Evolutionary conservation across 2,329 filamentous ascomycete genomes (phyloP).

Genomic region (Verticillium tricorpus): DNA sequence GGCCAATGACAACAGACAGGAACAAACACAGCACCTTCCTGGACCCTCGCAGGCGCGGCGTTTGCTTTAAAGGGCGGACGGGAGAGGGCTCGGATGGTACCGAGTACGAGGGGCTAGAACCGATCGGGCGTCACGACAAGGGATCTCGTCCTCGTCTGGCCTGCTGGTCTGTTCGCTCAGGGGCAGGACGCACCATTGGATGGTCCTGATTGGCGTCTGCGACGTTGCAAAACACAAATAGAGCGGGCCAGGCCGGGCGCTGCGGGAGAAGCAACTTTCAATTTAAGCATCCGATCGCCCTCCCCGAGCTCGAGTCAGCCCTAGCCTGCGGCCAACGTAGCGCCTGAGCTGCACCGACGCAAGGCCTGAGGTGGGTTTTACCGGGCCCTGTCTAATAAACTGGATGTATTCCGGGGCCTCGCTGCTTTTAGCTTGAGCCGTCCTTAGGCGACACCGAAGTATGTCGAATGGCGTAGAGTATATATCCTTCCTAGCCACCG

Average conservation of each 20-base stretch:
- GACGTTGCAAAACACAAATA: background rate
- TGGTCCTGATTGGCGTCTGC: background rate
- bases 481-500: no score
- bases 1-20: background rate
- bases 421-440: no score
- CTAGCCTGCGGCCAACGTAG: no score
- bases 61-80: background rate
- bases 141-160: background rate
- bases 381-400: no score
- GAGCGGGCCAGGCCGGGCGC: background rate
- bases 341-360: no score
- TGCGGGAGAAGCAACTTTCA: background rate
- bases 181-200: background rate
- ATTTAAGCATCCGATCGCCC: constrained; percentile 3
- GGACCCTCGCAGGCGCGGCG: background rate
- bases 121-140: background rate
- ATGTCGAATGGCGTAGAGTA: no score
- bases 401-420: no score
- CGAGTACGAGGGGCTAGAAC: background rate
- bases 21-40: background rate
- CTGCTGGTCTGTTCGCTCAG: background rate
- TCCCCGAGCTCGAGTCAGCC: constrained; percentile 2
- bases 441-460: no score
- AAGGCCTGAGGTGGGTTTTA: no score
- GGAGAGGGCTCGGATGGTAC: background rate